Percentiles rank a stretch among this genome's conserved stretches.
These are phyloP conservation scores for Diaporthe sp. DNA, from an alignment of 2,329 filamentous ascomycete species.

Conservation along the genomic window DNA sequence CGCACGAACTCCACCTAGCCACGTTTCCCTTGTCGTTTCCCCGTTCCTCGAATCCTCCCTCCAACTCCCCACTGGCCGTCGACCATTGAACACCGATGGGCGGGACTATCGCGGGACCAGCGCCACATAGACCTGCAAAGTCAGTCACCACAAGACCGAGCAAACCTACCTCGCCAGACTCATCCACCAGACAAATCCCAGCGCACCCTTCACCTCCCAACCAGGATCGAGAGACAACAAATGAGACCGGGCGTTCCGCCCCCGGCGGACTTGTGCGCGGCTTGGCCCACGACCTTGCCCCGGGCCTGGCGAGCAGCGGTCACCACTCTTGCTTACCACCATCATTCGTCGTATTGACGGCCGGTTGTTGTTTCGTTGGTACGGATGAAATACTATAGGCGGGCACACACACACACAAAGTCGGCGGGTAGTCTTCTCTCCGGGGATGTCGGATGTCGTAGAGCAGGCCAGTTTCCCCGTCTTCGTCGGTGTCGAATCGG, in stretches of 20 bases:
- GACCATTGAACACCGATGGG: slow-evolving; percentile 26
- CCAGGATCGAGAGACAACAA: slow-evolving; percentile 2
- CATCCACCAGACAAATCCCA: slow-evolving; percentile 1
- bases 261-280: neutral
- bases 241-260: neutral
- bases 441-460: neutral
- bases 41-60: too few species aligned
- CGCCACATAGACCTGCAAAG: slow-evolving; percentile 4
- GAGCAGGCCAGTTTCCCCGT: neutral
- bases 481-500: neutral
- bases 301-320: slow-evolving; percentile 3
- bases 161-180: slow-evolving; percentile 18
- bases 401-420: neutral
- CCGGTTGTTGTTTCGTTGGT: neutral
- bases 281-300: slow-evolving; percentile 22
- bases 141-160: slow-evolving; percentile 16
- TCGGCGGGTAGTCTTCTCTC: slow-evolving; percentile 13
- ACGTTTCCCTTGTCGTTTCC: too few species aligned
- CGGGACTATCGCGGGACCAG: neutral
- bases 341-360: neutral
- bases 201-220: neutral
- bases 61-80: neutral
- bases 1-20: neutral
- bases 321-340: slow-evolving; percentile 18
- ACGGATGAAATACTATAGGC: neutral